Evolutionary conservation across 805 yeast species (phyloP).

Genomic region (Cyberlindnera japonica): DNA sequence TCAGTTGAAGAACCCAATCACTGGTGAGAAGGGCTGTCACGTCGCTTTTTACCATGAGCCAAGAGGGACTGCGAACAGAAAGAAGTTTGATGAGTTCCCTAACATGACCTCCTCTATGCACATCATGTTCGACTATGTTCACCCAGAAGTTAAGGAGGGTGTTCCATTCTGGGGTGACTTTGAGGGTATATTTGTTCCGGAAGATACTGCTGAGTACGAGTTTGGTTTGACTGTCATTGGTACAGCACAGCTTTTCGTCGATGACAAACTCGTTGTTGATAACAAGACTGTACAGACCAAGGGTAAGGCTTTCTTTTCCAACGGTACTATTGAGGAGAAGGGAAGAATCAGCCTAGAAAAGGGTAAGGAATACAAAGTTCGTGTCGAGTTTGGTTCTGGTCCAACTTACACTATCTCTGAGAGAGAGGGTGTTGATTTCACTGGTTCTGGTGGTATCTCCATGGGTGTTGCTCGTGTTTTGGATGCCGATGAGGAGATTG

Average conservation of each 20-base stretch:
- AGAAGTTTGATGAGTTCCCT: slow-evolving; percentile 29
- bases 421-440: slow-evolving; percentile 20
- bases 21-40: slow-evolving; percentile 26
- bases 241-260: slow-evolving; percentile 50
- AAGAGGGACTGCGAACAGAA: slow-evolving; percentile 18
- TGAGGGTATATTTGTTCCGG: slow-evolving; percentile 45
- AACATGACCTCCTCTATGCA: slow-evolving; percentile 22
- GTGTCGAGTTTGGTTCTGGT: slow-evolving; percentile 50
- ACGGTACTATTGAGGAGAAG: slow-evolving; percentile 51
- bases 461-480: slow-evolving; percentile 32
- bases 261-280: slow-evolving; percentile 51
- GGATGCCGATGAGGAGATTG: slow-evolving; percentile 32
- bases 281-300: slow-evolving; percentile 48
- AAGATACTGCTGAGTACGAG: slow-evolving; percentile 43
- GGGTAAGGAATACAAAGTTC: slow-evolving; percentile 43
- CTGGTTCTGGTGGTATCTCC: slow-evolving; percentile 35
- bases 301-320: slow-evolving; percentile 50
- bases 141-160: slow-evolving; percentile 18
- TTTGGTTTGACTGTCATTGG: slow-evolving; percentile 53
- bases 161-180: slow-evolving; percentile 42
- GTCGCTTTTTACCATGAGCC: slow-evolving; percentile 28
- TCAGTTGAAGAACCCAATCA: slow-evolving; percentile 22
- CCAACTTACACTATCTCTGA: slow-evolving; percentile 31
- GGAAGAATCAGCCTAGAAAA: slow-evolving; percentile 36
- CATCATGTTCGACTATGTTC: slow-evolving; percentile 30